Evolutionary conservation across 768 basidiomycete species (phyloP).

Genomic region (Trametes cinnabarina): DNA sequence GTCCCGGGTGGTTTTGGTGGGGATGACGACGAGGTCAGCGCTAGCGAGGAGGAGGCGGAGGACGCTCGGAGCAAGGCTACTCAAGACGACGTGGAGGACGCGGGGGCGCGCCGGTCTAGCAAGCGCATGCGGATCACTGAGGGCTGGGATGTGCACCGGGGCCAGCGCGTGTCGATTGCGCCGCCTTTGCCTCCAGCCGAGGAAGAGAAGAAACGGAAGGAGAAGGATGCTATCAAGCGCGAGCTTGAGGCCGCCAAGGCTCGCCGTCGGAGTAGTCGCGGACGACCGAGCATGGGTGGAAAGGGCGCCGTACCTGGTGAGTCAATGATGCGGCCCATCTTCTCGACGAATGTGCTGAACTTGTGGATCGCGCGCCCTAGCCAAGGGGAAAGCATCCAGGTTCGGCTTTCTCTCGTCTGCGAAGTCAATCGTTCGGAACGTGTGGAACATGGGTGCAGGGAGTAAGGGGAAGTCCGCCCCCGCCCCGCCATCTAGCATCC

Average conservation of each 20-base stretch:
- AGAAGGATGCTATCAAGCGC: conserved; percentile 58
- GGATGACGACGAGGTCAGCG: conserved; percentile 44
- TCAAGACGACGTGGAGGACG: conserved; percentile 34
- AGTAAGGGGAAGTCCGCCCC: conserved; percentile 27
- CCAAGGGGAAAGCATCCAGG: conserved; percentile 48
- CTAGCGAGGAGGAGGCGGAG: conserved; percentile 32
- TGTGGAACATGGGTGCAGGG: conserved; percentile 61
- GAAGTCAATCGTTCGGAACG: conserved; percentile 67
- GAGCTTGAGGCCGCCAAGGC: conserved; percentile 68
- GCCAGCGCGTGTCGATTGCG: conserved; percentile 37
- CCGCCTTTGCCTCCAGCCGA: conserved; percentile 27
- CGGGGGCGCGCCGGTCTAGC: conserved; percentile 38
- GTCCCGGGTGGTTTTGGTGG: conserved; percentile 61
- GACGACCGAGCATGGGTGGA: conserved; percentile 38
- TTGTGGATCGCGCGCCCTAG: conserved; percentile 26
- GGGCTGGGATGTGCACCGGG: conserved; percentile 34
- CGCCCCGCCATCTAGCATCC: conserved; percentile 26
- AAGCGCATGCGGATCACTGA: conserved; percentile 45
- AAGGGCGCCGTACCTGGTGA: conserved; percentile 35
- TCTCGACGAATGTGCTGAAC: background rate
- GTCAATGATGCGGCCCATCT: conserved; percentile 18
- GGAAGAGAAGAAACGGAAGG: conserved; percentile 38
- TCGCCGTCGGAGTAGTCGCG: conserved; percentile 66
- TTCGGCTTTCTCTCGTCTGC: conserved; percentile 71
- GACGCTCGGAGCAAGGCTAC: conserved; percentile 45